phyloP scores from a whole-genome alignment of 2,329 filamentous ascomycete genomes.

The Calonectria honghensis region DNA sequence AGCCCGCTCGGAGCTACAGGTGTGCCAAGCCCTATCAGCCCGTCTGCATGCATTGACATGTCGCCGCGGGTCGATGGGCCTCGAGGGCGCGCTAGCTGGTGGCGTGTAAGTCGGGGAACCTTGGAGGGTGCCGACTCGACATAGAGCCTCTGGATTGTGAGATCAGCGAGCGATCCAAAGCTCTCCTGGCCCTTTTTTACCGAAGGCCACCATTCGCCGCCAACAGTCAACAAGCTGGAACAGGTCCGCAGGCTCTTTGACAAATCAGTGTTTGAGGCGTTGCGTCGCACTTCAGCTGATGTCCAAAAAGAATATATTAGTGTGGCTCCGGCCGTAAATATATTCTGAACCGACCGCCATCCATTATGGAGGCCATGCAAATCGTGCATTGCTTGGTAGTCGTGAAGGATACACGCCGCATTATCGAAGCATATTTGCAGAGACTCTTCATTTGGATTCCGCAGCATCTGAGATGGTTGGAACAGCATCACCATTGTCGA shows the following conservation, averaged over 20 bases:
- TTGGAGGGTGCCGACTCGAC: constrained; percentile 33
- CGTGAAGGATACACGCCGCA: constrained; percentile 49
- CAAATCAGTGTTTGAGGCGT: constrained; percentile 41
- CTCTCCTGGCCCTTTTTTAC: constrained; percentile 57
- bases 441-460: constrained; percentile 54
- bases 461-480: constrained; percentile 61
- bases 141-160: constrained; percentile 41
- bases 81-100: background rate
- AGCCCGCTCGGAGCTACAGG: background rate
- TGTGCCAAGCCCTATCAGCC: background rate
- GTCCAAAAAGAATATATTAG: constrained; percentile 63
- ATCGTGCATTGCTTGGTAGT: constrained; percentile 58
- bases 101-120: constrained; percentile 26
- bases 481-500: constrained; percentile 58
- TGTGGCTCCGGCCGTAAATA: constrained; percentile 61
- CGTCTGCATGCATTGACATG: background rate
- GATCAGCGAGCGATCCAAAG: constrained; percentile 51
- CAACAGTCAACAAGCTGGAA: constrained; percentile 61
- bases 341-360: constrained; percentile 62
- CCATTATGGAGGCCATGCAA: constrained; percentile 56
- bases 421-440: constrained; percentile 58
- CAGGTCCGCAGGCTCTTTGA: constrained; percentile 55
- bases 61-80: background rate
- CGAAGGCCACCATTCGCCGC: constrained; percentile 64
- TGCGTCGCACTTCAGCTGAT: constrained; percentile 53